These are phyloP conservation scores for Chlamydomonas schloesseri DNA, from an alignment of 139 green algal genomes.

Conservation along the genomic window DNA sequence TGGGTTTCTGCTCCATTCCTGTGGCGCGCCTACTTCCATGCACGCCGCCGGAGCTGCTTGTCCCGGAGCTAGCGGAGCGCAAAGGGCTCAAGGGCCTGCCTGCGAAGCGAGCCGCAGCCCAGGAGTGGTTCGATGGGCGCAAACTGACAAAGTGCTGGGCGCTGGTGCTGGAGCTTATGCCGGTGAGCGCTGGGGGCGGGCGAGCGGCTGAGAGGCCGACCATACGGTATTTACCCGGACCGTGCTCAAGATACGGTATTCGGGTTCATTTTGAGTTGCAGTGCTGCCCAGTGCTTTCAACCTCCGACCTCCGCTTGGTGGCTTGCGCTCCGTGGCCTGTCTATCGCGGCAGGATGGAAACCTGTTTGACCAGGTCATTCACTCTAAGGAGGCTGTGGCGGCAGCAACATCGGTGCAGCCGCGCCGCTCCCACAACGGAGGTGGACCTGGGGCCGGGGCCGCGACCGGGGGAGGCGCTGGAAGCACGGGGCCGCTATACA, in stretches of 20 bases:
- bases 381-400: not conserved
- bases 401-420: not conserved
- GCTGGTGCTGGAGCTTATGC: conserved; percentile 39
- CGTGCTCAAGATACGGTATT: too few relatives aligned
- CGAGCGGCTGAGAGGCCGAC: too few relatives aligned
- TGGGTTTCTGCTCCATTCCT: conserved; percentile 37
- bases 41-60: not conserved
- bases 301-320: too few relatives aligned
- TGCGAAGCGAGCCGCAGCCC: not conserved
- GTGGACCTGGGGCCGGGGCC: too few relatives aligned
- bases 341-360: conserved; percentile 20
- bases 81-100: not conserved
- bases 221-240: too few relatives aligned
- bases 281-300: too few relatives aligned
- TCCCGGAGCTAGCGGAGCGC: not conserved
- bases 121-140: not conserved
- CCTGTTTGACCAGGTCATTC: conserved; percentile 22
- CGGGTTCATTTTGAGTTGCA: too few relatives aligned
- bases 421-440: not conserved
- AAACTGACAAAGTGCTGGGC: conserved; percentile 32
- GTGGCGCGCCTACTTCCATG: not conserved
- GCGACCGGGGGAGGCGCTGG: too few relatives aligned
- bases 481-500: conserved; percentile 6
- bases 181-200: not conserved
- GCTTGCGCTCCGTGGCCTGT: too few relatives aligned